A percentile compares a stretch with the other conserved stretches of the same genome.
These are phyloP conservation scores for Ganoderma sp. DNA, from an alignment of 1,284 basidiomycete genomes.

Conservation along the genomic window DNA sequence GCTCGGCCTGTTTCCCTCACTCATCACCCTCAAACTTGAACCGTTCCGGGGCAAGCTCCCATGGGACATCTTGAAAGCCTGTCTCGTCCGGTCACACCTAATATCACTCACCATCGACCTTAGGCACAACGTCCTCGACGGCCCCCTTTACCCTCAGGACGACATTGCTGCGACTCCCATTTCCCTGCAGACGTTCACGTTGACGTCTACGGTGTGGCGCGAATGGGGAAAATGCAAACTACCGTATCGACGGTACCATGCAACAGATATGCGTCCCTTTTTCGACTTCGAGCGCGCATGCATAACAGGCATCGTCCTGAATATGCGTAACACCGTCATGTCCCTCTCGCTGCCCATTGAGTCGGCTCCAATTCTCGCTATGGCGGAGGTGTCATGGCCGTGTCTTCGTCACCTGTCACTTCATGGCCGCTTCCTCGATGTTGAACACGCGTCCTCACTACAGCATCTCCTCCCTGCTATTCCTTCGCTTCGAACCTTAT, in stretches of 20 bases:
- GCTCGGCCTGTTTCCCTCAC: background rate
- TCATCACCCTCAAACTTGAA: background rate
- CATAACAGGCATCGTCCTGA: background rate
- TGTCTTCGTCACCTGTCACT: background rate
- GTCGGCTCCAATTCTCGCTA: background rate
- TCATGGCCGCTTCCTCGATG: background rate
- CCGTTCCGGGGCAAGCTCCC: background rate
- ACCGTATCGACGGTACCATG: background rate
- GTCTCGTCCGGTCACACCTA: background rate
- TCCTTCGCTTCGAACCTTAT: background rate
- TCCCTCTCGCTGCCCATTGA: background rate
- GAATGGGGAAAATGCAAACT: background rate
- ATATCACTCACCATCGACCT: background rate
- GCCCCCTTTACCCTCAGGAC: background rate
- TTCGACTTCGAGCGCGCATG: background rate
- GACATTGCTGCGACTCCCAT: background rate
- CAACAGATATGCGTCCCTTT: background rate
- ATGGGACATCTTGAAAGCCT: background rate
- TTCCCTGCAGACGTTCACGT: background rate
- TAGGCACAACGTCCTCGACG: background rate
- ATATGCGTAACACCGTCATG: background rate
- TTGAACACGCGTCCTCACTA: background rate
- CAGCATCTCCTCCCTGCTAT: background rate
- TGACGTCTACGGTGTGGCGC: background rate
- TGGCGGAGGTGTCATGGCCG: background rate